A percentile compares a stretch with the other conserved stretches of the same genome.
These are phyloP conservation scores for Diplodia scrobiculata DNA, from an alignment of 2,329 filamentous ascomycete species.

Conservation along the genomic window DNA sequence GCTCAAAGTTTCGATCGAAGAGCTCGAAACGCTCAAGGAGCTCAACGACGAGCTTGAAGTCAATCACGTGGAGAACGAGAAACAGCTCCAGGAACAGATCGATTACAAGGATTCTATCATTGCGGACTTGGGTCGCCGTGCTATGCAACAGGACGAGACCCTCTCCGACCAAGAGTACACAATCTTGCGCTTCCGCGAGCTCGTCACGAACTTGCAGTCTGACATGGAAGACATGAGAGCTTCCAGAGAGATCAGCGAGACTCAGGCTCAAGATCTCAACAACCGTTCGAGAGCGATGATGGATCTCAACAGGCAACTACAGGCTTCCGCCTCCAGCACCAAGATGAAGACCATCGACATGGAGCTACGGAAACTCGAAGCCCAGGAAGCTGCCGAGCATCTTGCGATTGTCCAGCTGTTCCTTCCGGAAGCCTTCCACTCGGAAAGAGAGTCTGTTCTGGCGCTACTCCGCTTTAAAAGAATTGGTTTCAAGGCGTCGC, in stretches of 20 bases:
- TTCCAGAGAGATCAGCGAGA: conserved; percentile 88
- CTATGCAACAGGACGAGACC: conserved; percentile 73
- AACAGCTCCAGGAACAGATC: conserved; percentile 90
- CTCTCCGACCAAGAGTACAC: conserved; percentile 91
- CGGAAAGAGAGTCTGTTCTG: conserved; percentile 74
- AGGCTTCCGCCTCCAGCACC: conserved; percentile 84
- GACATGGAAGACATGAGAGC: conserved; percentile 91
- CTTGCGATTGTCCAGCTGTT: conserved; percentile 86
- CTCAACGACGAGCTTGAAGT: conserved; percentile 92
- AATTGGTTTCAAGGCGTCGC: conserved; percentile 80
- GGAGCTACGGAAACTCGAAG: conserved; percentile 81
- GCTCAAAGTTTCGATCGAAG: conserved; percentile 77
- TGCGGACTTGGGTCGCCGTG: conserved; percentile 74
- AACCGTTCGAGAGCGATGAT: conserved; percentile 90
- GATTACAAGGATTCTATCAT: conserved; percentile 85
- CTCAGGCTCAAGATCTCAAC: conserved; percentile 86
- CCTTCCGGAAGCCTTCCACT: conserved; percentile 36
- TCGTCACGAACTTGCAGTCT: conserved; percentile 80
- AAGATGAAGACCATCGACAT: conserved; percentile 94
- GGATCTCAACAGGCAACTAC: conserved; percentile 93
- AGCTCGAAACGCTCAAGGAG: conserved; percentile 86
- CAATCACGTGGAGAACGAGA: conserved; percentile 90
- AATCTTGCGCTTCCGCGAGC: conserved; percentile 80
- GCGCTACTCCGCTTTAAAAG: conserved; percentile 86
- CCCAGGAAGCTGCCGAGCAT: conserved; percentile 85